These are phyloP conservation scores for Vararia minispora DNA, from an alignment of 768 basidiomycete species.

Conservation along the genomic window DNA sequence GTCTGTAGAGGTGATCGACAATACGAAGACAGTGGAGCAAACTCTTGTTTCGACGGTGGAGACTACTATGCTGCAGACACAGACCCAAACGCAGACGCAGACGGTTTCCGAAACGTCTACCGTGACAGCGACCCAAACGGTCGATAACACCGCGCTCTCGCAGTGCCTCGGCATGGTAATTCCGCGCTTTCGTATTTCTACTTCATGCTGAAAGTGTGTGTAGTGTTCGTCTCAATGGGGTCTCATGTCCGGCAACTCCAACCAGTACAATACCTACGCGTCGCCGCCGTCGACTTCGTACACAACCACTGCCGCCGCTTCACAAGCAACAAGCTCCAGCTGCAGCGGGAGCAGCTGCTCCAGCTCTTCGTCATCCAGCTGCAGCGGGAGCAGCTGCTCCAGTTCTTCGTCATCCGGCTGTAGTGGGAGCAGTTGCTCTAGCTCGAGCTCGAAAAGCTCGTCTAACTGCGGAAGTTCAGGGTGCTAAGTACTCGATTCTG, in stretches of 20 bases:
- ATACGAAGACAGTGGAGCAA: slow-evolving; percentile 36
- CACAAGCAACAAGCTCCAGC: slow-evolving; percentile 1
- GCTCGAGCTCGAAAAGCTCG: too few relatives aligned
- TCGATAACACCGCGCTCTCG: slow-evolving; percentile 38
- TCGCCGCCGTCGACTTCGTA: slow-evolving; percentile 16
- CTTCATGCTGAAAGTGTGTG: slow-evolving; percentile 2
- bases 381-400: too few relatives aligned
- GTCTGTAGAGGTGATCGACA: slow-evolving; percentile 4
- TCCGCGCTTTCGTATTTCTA: slow-evolving; percentile 3
- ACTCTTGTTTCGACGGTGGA: slow-evolving; percentile 43
- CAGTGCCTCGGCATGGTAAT: slow-evolving; percentile 40
- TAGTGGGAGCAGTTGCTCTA: too few relatives aligned
- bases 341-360: slow-evolving; percentile 1
- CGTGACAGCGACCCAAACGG: slow-evolving; percentile 32
- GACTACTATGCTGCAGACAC: slow-evolving; percentile 36
- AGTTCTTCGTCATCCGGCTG: too few relatives aligned
- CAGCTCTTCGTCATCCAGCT: background rate
- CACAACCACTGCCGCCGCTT: slow-evolving; percentile 14
- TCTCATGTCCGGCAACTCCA: slow-evolving; percentile 39
- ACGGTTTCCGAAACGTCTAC: slow-evolving; percentile 36
- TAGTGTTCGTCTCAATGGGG: slow-evolving; percentile 52
- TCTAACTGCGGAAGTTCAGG: too few relatives aligned
- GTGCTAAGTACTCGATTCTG: too few relatives aligned
- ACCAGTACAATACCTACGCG: slow-evolving; percentile 31
- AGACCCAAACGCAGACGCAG: slow-evolving; percentile 25